phyloP scores from a whole-genome alignment of 768 basidiomycete genomes.

The Tricholoma flavovirens region DNA sequence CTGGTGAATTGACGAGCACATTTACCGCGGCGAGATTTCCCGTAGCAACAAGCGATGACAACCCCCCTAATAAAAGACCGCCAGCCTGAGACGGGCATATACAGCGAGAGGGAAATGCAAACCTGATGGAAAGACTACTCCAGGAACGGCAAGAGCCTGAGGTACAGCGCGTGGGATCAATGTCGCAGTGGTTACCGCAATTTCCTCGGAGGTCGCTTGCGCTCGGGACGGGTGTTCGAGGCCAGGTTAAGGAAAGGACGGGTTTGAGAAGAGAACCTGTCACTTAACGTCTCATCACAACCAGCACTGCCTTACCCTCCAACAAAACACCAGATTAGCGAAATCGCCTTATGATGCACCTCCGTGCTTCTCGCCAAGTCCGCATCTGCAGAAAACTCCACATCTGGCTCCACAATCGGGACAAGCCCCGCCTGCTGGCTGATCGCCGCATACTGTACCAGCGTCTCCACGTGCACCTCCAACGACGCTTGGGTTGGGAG shows the following conservation, averaged over 20 bases:
- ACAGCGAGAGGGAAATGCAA: constrained; percentile 9
- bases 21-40: constrained; percentile 39
- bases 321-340: constrained; percentile 44
- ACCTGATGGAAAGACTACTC: constrained; percentile 47
- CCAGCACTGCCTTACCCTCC: constrained; percentile 33
- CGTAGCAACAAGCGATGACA: constrained; percentile 34
- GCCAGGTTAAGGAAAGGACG: constrained; percentile 47
- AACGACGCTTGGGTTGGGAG: constrained; percentile 37
- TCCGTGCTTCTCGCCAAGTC: constrained; percentile 39
- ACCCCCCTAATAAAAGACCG: constrained; percentile 35
- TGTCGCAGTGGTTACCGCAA: constrained; percentile 41
- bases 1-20: constrained; percentile 27
- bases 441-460: constrained; percentile 44
- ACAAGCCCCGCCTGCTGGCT: constrained; percentile 47
- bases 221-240: constrained; percentile 34
- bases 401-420: constrained; percentile 50
- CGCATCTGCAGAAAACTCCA: constrained; percentile 44
- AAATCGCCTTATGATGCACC: constrained; percentile 41
- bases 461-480: constrained; percentile 40
- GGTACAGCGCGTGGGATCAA: constrained; percentile 40
- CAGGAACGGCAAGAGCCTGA: constrained; percentile 42
- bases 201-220: constrained; percentile 31
- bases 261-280: constrained; percentile 46
- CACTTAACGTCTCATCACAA: neutral
- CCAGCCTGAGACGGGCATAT: constrained; percentile 2